Evolutionary conservation across 2,329 filamentous ascomycete genomes (phyloP), one percentile per base, ranked within the genome.

Genomic region (Tolypocladium amazonense): DNA sequence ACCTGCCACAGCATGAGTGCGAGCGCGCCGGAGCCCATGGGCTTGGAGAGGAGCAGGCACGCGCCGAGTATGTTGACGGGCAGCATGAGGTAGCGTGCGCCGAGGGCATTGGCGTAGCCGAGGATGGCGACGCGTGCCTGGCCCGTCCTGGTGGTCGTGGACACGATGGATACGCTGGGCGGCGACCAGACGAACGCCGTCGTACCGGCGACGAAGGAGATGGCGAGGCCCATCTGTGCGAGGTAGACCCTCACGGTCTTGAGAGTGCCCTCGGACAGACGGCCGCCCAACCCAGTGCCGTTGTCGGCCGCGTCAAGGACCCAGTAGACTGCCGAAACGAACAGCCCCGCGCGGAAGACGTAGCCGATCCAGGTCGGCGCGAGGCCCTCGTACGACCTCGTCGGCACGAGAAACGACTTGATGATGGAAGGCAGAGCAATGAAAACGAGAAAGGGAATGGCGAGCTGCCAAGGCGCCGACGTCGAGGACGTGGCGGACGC

Each of bases 61-160:
- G 86, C 88, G 11, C 90, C 81, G 33, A 90, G 81, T 73, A 95
- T 86, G 70, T 92, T 91, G 65, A 90, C 79, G 3, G 92, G 83
- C 8, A 97, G 81, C 39, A 97, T 79, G 65, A 96, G 87, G 74
- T 95, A 97, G 35, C 93, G 88, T 1, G 90, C 88, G 60, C 94
- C 94, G 69, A 96, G 88, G n/a, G 90, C 85, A 69, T 99, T 99
- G 64, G 88, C 89, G 74, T 95, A 97, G 53, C 94, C 94, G 23
- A 96, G 82, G 61, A 97, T 88, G 38, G 88, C 89, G 61, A 97
- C 85, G 64, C 83, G 79, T 37, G 81, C 75, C 62, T 76, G 75
- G 25, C 77, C 75, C 8, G 75, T 70, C 50, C 74, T 73, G 47
- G 73, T 64, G n/a, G 76, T 70, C 41, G 78, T 73, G 45, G 81